Evolutionary conservation across 139 green algal species (phyloP), one percentile per base, ranked within the genome.

Genomic region (Chlorella sp.): DNA sequence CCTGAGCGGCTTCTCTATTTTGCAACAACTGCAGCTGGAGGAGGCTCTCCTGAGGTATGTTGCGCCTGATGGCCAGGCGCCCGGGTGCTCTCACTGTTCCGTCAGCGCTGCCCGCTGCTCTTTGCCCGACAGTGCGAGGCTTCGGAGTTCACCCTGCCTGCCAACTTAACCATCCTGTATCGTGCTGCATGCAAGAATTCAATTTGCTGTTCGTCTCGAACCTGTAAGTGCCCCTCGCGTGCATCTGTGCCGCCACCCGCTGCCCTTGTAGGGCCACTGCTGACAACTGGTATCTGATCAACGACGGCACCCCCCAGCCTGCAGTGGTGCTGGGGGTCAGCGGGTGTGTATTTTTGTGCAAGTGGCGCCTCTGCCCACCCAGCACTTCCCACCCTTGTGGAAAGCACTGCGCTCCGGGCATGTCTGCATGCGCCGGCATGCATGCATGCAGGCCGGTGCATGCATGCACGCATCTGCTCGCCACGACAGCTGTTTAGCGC

Each of bases 241-340:
- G 48, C 48, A 9, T 57, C 48, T 57, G 48, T 57, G 48, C 9
- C 21, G 64, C 64, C 69, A 37, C 69, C 69, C 7, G 21, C 34
- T 32, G 15, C 18, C n/a, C 80, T 53, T 82, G 71, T 71, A 83
- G 87, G 32, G n/a, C 79, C 28, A 86, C 78, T 1, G 32, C 66
- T 0, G 19, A 89, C 18, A 99, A 98, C 90, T 99, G 97, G 97
- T 94, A 96, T 26, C 32, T 99, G 0, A 18, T 99, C 0, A 99
- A 99, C 81, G 95, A 98, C 83, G 97, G 97, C 2, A 92, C 93
- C 0, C 86, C 94, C 26, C n/a, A 92, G 0, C 94, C 95, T 0
- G 90, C 95, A 39, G 94, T 98, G 26, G 97, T 99, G 16, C 92
- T 99, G 91, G 97, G 97, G n/a, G 97, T 99, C 32, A 99, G 97